These are phyloP conservation scores for Blastobotrys peoriensis DNA, from an alignment of 805 yeast species.

Conservation along the genomic window DNA sequence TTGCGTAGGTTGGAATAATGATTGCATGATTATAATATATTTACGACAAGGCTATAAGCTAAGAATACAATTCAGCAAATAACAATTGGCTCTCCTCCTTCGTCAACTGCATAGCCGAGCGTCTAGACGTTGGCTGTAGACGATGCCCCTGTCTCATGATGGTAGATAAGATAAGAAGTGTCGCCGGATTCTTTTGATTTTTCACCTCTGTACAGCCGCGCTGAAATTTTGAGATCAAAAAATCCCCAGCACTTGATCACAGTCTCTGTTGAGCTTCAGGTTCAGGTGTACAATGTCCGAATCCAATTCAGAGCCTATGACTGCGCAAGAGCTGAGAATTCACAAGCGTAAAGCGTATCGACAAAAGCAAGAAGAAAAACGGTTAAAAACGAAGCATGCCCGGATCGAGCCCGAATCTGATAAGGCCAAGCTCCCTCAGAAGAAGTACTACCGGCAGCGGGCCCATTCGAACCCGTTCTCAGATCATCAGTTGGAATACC, in stretches of 20 bases:
- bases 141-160: too few relatives aligned
- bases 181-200: too few relatives aligned
- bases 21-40: neutral
- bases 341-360: slow-evolving; percentile 33
- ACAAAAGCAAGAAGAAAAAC: slow-evolving; percentile 42
- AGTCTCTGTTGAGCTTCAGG: too few relatives aligned
- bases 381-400: slow-evolving; percentile 44
- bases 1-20: slow-evolving; percentile 33
- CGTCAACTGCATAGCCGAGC: too few relatives aligned
- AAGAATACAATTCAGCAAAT: too few relatives aligned
- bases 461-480: slow-evolving; percentile 98
- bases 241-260: too few relatives aligned
- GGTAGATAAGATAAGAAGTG: too few relatives aligned
- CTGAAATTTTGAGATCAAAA: too few relatives aligned
- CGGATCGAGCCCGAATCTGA: slow-evolving; percentile 32
- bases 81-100: neutral
- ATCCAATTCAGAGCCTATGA: too few relatives aligned
- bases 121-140: too few relatives aligned
- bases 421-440: slow-evolving; percentile 57
- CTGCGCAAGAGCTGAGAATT: too few relatives aligned
- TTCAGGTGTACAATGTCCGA: neutral
- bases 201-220: too few relatives aligned
- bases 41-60: neutral
- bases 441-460: slow-evolving; percentile 88
- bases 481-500: slow-evolving; percentile 89